Base-by-base conservation (phyloP, 495 filamentous ascomycete species). In the Aspergillus mulundensis region DNA sequence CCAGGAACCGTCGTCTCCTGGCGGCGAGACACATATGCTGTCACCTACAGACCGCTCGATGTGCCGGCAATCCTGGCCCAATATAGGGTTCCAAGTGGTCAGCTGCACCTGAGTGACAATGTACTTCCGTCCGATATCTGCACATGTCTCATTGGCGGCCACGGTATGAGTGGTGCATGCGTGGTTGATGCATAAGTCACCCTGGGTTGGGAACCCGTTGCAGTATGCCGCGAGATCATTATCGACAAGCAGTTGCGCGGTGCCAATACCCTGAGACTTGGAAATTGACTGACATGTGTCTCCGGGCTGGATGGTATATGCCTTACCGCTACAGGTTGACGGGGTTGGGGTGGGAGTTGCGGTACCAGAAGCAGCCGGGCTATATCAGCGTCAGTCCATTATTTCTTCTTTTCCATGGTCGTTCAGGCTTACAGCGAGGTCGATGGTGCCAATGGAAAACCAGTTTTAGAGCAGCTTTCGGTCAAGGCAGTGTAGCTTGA, bases 101-200 rank as follows among this genome's bases (percentile, higher is more conserved):
- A 68, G 63, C 18, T 54, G 45, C 3, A 61, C 62, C 7, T 56
- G 52, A 8, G 60, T 56, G 23, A 70, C 52, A 10, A 34, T 53
- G 45, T 66, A 47, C 15, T 44, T 54, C 1, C 32, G 28, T 12
- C 65, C 60, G 47, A 70, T 58, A 2, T 32, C 53, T 18, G 59
- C 42, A 50, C 61, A 70, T 2, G 46, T 65, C 48, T 70, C 65
- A 10, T 63, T 61, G 8, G 39, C 12, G 7, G 40, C 30, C 6
- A 56, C 32, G 15, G 53, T 56, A 15, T 56, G 40, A 2, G 19
- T 32, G 0, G 28, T 30, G 34, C 43, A 56, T 1, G 10, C 5
- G 32, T 41, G 40, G 11, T 40, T 19, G 15, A 56, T 32, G 24
- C 43, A 49, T 0, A 56, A 43, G 21, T 48, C 44, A 5, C 18